Conservation (phyloP, 306 rosid genomes). For the Begonia masoniana region DNA sequence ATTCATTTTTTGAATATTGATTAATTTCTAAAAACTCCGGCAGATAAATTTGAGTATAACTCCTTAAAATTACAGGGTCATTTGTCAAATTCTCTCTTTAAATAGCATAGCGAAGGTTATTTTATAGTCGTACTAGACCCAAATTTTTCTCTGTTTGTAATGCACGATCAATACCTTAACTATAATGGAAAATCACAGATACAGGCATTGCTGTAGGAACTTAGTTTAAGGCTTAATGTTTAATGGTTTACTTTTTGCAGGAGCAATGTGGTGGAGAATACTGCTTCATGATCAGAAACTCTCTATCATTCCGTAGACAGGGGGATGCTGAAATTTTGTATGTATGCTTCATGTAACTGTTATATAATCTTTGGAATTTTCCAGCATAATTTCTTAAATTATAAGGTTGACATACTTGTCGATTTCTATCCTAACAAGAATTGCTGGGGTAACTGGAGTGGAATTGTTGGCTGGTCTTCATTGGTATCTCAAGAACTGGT, state of each 20-base stretch:
- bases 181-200: too few species aligned
- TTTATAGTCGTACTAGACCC: too few species aligned
- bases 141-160: too few species aligned
- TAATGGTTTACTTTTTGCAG: slow-evolving; percentile 23
- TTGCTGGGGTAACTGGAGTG: slow-evolving; percentile 74
- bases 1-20: too few species aligned
- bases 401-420: neutral
- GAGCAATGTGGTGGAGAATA: slow-evolving; percentile 68
- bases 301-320: slow-evolving; percentile 26
- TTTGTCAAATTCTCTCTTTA: too few species aligned
- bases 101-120: too few species aligned
- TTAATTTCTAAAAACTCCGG: too few species aligned
- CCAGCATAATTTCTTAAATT: too few species aligned
- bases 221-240: neutral
- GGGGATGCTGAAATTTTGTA: slow-evolving; percentile 56
- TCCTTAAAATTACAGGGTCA: too few species aligned
- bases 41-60: too few species aligned
- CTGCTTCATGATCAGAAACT: slow-evolving; percentile 58
- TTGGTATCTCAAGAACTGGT: slow-evolving; percentile 89
- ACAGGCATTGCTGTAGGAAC: too few species aligned
- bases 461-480: slow-evolving; percentile 83
- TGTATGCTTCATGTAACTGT: slow-evolving; percentile 6
- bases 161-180: too few species aligned
- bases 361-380: slow-evolving; percentile 1
- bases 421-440: slow-evolving; percentile 21